These are phyloP conservation scores for Bondarzewia mesenterica DNA, from an alignment of 1,284 basidiomycete genomes.

Conservation along the genomic window DNA sequence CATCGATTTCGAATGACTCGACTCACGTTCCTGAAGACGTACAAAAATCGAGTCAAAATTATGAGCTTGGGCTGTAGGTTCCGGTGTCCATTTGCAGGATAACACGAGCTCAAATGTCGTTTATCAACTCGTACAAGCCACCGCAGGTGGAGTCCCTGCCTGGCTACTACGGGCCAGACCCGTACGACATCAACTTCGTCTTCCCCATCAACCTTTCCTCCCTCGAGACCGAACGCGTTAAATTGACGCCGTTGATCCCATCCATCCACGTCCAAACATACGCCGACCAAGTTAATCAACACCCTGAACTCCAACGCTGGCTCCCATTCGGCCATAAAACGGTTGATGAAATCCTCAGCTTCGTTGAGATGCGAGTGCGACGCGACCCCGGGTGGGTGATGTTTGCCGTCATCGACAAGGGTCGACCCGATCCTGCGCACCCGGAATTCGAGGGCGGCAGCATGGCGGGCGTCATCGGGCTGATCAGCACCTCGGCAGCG, in stretches of 20 bases:
- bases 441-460: constrained; percentile 10
- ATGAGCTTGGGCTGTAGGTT: no score
- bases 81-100: background rate
- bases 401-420: constrained; percentile 35
- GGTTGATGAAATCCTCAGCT: constrained; percentile 10
- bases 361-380: constrained; percentile 10
- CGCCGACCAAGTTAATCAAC: constrained; percentile 14
- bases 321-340: constrained; percentile 10
- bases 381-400: constrained; percentile 11
- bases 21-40: no score
- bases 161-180: background rate
- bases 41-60: no score
- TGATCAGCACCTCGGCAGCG: constrained; percentile 21
- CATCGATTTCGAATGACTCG: no score
- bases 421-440: constrained; percentile 12
- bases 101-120: constrained; percentile 1
- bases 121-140: constrained; percentile 4
- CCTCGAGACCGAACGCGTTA: constrained; percentile 30
- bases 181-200: constrained; percentile 25
- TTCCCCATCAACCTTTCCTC: constrained; percentile 16
- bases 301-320: constrained; percentile 11
- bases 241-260: constrained; percentile 31
- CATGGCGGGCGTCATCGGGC: constrained; percentile 35
- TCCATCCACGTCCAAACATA: constrained; percentile 24
- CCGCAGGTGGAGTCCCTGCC: background rate